Evolutionary conservation across 2,329 filamentous ascomycete genomes (phyloP).

Genomic region (Bipolaris oryzae): DNA sequence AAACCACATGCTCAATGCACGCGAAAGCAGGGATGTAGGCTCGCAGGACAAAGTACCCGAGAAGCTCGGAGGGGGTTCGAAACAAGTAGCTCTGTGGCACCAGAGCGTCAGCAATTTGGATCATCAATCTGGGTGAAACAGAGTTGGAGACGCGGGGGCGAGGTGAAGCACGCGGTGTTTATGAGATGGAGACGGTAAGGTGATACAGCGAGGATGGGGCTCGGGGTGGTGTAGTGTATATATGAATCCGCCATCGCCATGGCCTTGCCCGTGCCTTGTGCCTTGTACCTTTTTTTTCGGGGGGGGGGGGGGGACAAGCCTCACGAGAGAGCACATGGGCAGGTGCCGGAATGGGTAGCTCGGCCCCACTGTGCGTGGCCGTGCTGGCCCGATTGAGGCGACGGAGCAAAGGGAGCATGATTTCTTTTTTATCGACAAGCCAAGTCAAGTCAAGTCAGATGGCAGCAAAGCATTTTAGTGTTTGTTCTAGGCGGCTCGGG

Average conservation of each 20-base stretch:
- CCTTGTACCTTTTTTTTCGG: too few relatives aligned
- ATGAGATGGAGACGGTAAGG: background rate
- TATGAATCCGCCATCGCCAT: background rate
- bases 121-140: conserved; percentile 6
- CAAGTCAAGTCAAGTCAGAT: too few relatives aligned
- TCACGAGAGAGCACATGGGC: background rate
- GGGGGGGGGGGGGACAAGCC: too few relatives aligned
- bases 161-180: conserved; percentile 1
- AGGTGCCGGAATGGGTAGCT: background rate
- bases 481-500: background rate
- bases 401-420: conserved; percentile 1
- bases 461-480: background rate
- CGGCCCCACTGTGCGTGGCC: conserved; percentile 1
- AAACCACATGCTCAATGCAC: background rate
- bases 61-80: conserved; percentile 7
- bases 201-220: background rate
- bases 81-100: conserved; percentile 10
- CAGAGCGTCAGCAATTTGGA: conserved; percentile 4
- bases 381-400: conserved; percentile 1
- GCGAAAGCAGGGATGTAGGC: background rate
- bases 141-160: background rate
- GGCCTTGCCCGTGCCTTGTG: background rate
- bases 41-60: background rate
- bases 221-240: background rate
- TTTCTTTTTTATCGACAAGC: conserved; percentile 1